Conservation (phyloP, 805 yeast genomes). For the Scheffersomyces stipitis region DNA sequence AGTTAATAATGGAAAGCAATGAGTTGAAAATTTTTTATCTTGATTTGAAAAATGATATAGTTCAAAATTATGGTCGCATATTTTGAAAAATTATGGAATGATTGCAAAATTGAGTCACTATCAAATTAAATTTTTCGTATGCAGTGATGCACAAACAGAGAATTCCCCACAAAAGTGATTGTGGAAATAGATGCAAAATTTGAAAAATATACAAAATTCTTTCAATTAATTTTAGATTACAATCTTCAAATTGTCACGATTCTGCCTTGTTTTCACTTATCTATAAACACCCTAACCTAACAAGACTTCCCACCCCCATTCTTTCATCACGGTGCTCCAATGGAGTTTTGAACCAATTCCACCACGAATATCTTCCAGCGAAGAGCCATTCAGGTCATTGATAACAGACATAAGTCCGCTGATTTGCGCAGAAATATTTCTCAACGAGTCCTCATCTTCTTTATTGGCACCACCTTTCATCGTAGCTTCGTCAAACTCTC, state of each 20-base stretch:
- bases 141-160: no score
- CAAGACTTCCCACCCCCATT: constrained; percentile 75
- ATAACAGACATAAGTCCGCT: constrained; percentile 43
- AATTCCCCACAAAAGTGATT: no score
- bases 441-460: constrained; percentile 12
- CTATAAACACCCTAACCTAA: constrained; percentile 41
- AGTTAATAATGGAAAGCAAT: no score
- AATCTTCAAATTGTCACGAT: neutral
- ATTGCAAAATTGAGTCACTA: no score
- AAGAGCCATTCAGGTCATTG: constrained; percentile 26
- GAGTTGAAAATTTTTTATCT: no score
- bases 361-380: constrained; percentile 31
- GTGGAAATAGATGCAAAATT: neutral
- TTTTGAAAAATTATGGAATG: no score
- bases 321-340: constrained; percentile 71
- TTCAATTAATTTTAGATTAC: neutral
- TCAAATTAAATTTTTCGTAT: no score
- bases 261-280: neutral
- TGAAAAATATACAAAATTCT: neutral
- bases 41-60: no score
- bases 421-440: constrained; percentile 30
- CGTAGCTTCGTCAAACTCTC: constrained; percentile 2
- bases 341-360: constrained; percentile 54
- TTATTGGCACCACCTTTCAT: constrained; percentile 5
- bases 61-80: no score